These are phyloP conservation scores for Taxillus chinensis DNA, from an alignment of 164 flowering plant genomes.

Conservation along the genomic window DNA sequence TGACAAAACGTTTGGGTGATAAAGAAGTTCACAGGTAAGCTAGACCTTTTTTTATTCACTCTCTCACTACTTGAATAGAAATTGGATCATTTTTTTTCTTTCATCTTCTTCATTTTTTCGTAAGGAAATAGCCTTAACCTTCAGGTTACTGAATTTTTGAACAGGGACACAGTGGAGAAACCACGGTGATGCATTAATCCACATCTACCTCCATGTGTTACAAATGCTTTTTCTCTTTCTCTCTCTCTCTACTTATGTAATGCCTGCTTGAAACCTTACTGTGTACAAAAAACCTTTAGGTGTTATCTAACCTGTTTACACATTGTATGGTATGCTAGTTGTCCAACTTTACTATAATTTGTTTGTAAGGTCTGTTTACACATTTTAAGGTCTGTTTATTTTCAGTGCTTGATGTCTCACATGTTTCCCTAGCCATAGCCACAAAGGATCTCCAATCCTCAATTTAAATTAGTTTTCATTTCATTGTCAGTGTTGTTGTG, in stretches of 20 bases:
- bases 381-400: conserved; percentile 48
- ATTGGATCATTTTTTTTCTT: neutral
- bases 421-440: too few relatives aligned
- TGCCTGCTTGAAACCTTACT: neutral
- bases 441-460: too few relatives aligned
- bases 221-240: conserved; percentile 44
- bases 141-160: conserved; percentile 4
- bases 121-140: neutral
- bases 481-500: conserved; percentile 77
- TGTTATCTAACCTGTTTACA: too few relatives aligned
- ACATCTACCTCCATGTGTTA: conserved; percentile 96
- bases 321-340: too few relatives aligned
- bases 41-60: neutral
- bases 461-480: too few relatives aligned
- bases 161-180: conserved; percentile 77
- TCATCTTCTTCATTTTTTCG: neutral
- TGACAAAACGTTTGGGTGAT: conserved; percentile 97
- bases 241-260: conserved; percentile 4
- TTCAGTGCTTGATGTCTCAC: neutral
- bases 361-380: too few relatives aligned
- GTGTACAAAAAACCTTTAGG: too few relatives aligned
- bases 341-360: too few relatives aligned
- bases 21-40: conserved; percentile 94
- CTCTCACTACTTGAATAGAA: neutral
- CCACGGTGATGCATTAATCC: conserved; percentile 95